Evolutionary conservation across 495 filamentous ascomycete species (phyloP).

Genomic region (Cercophora scortea): DNA sequence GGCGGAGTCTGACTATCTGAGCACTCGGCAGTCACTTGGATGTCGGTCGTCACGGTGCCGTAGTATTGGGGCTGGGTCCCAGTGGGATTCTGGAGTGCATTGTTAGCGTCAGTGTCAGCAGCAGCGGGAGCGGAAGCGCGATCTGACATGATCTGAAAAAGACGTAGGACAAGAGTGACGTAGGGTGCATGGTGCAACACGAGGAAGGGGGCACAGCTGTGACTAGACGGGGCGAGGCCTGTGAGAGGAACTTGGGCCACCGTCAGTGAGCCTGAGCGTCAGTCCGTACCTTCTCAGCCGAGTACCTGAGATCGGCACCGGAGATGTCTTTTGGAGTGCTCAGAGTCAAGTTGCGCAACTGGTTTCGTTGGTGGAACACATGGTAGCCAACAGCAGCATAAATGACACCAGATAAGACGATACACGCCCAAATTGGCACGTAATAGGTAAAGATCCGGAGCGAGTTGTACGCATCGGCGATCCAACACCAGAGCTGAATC

Average conservation of each 20-base stretch:
- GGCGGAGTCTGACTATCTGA: constrained; percentile 13
- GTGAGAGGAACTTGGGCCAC: not conserved
- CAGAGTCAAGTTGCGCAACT: constrained; percentile 42
- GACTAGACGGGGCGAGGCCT: not conserved
- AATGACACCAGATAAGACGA: constrained; percentile 58
- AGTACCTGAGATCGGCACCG: constrained; percentile 18
- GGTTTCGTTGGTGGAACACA: constrained; percentile 55
- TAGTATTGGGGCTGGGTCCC: constrained; percentile 11
- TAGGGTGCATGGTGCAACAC: constrained; percentile 2
- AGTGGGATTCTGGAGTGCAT: constrained; percentile 1
- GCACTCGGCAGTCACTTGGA: constrained; percentile 22
- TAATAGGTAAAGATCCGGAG: constrained; percentile 76
- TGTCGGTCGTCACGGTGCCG: constrained; percentile 29
- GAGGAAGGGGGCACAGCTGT: not conserved
- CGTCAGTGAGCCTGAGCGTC: not conserved
- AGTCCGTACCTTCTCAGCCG: constrained; percentile 33
- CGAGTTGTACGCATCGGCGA: constrained; percentile 56
- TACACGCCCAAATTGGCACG: constrained; percentile 76
- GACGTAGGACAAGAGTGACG: not conserved
- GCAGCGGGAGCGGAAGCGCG: not conserved
- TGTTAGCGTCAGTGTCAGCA: not conserved
- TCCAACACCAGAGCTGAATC: constrained; percentile 76
- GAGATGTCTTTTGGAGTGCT: constrained; percentile 23
- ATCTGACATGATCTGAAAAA: not conserved
- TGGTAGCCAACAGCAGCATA: constrained; percentile 64